Evolutionary conservation across 805 yeast genomes (phyloP).

Genomic region (Dipodascus geniculatus): DNA sequence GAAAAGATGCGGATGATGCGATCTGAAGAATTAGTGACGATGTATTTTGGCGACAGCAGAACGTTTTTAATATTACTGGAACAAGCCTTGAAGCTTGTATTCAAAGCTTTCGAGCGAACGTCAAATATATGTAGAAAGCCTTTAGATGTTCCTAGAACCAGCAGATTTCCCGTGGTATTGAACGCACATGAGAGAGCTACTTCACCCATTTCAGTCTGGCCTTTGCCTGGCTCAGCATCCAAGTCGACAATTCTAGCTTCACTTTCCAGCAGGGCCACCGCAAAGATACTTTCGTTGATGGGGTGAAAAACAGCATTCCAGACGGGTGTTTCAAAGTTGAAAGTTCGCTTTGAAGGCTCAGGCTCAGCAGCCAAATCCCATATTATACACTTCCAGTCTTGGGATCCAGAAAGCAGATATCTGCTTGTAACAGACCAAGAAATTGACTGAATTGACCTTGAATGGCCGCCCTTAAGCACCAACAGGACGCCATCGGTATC

Average conservation of each 20-base stretch:
- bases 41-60: slow-evolving; percentile 42
- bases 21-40: slow-evolving; percentile 24
- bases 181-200: slow-evolving; percentile 35
- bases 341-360: slow-evolving; percentile 27
- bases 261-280: slow-evolving; percentile 58
- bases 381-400: slow-evolving; percentile 71
- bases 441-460: slow-evolving; percentile 55
- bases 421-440: slow-evolving; percentile 68
- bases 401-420: slow-evolving; percentile 54
- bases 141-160: slow-evolving; percentile 68
- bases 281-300: slow-evolving; percentile 31
- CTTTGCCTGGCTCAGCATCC: slow-evolving; percentile 2
- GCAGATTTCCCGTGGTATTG: slow-evolving; percentile 40
- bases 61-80: slow-evolving; percentile 59
- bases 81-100: neutral
- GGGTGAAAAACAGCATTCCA: slow-evolving; percentile 61
- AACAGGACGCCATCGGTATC: slow-evolving; percentile 51
- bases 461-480: slow-evolving; percentile 48
- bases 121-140: slow-evolving; percentile 54
- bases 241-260: slow-evolving; percentile 25
- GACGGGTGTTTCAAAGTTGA: slow-evolving; percentile 55
- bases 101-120: slow-evolving; percentile 5
- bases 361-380: slow-evolving; percentile 55
- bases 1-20: slow-evolving; percentile 22
- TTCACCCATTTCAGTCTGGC: slow-evolving; percentile 7